Conservation (phyloP, 495 filamentous ascomycete species). For the Penicillium canescens region DNA sequence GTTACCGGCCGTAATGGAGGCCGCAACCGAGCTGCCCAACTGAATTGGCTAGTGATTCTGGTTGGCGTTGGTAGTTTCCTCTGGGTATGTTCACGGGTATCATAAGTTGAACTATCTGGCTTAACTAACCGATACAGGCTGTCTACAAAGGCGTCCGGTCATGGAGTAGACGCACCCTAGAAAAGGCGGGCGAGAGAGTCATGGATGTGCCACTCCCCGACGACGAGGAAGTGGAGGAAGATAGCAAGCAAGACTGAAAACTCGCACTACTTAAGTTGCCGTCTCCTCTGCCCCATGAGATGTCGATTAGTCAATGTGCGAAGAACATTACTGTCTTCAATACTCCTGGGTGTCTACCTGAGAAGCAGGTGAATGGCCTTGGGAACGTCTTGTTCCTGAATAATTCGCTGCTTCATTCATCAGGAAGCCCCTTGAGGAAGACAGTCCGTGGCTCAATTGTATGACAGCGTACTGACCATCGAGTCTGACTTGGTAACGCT, state of each 20-base stretch:
- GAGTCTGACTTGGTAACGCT: conserved; percentile 4
- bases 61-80: conserved; percentile 83
- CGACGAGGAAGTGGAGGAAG: conserved; percentile 45
- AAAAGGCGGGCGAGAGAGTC: conserved; percentile 74
- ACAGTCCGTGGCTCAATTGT: conserved; percentile 34
- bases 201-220: conserved; percentile 80
- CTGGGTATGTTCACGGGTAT: conserved; percentile 57
- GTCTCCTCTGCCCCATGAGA: conserved; percentile 66
- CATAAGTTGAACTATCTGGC: not conserved
- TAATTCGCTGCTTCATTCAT: conserved; percentile 33
- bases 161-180: conserved; percentile 66
- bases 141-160: conserved; percentile 78
- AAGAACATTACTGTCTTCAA: conserved; percentile 60
- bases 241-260: conserved; percentile 3
- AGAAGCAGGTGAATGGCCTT: conserved; percentile 21
- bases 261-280: conserved; percentile 92
- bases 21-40: conserved; percentile 67
- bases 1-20: conserved; percentile 60
- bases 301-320: conserved; percentile 96
- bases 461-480: conserved; percentile 24
- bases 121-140: conserved; percentile 51
- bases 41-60: conserved; percentile 76
- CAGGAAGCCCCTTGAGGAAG: conserved; percentile 37
- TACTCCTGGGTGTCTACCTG: conserved; percentile 29
- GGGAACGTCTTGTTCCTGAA: conserved; percentile 44